Evolutionary conservation across 2,329 filamentous ascomycete genomes (phyloP).

Genomic region (Penicillium olsonii): DNA sequence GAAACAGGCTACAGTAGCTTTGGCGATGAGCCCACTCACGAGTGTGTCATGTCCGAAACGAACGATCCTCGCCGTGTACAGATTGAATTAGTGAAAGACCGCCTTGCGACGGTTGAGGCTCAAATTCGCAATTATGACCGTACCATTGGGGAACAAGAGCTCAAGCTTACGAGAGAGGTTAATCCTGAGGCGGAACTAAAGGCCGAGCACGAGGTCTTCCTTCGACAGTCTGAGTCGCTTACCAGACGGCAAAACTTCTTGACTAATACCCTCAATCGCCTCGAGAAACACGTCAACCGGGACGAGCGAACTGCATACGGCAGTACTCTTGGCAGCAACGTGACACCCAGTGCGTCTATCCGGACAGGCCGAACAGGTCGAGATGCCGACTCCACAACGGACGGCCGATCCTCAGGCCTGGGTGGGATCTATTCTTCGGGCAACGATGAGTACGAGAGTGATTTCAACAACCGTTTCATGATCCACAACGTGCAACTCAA

Average conservation of each 20-base stretch:
- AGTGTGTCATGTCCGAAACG: conserved; percentile 90
- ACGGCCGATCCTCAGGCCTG: conserved; percentile 54
- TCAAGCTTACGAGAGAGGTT: conserved; percentile 59
- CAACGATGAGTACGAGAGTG: conserved; percentile 80
- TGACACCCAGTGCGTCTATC: conserved; percentile 24
- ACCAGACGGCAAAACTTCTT: conserved; percentile 62
- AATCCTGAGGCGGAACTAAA: conserved; percentile 49
- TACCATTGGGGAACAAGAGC: conserved; percentile 72
- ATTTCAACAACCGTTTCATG: conserved; percentile 98
- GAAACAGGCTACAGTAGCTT: conserved; percentile 83
- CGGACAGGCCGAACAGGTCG: conserved; percentile 28
- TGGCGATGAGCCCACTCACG: conserved; percentile 88
- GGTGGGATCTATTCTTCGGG: conserved; percentile 67
- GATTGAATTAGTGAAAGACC: conserved; percentile 76
- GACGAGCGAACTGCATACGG: conserved; percentile 53
- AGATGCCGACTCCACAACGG: conserved; percentile 50
- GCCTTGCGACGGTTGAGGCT: conserved; percentile 73
- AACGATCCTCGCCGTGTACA: conserved; percentile 89
- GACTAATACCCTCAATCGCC: conserved; percentile 57
- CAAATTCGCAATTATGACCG: conserved; percentile 77
- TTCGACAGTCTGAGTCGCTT: conserved; percentile 59
- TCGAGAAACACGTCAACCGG: conserved; percentile 51
- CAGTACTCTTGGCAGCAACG: conserved; percentile 33
- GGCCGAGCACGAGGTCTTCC: conserved; percentile 52
- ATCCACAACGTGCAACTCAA: conserved; percentile 97